These are phyloP conservation scores for Geranium rotundifolium DNA, from an alignment of 345 rosid genomes.

Conservation along the genomic window DNA sequence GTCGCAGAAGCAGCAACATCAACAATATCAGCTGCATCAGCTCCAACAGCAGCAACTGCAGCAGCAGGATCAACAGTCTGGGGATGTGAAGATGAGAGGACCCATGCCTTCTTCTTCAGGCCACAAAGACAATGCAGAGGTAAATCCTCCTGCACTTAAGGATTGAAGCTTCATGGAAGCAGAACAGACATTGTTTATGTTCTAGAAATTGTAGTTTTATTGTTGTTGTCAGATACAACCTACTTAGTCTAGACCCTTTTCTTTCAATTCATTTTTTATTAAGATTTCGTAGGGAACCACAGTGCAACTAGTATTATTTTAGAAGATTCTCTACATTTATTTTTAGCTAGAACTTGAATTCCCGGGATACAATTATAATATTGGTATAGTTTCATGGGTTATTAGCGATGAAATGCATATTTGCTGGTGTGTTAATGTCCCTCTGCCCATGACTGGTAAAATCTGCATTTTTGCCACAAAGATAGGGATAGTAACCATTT, in stretches of 20 bases:
- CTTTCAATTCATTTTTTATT: neutral
- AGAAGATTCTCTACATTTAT: neutral
- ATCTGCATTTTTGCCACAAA: too few relatives aligned
- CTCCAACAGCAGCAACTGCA: constrained; percentile 10
- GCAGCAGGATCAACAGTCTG: constrained; percentile 15
- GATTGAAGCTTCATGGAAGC: constrained; percentile 17
- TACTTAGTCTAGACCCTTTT: neutral
- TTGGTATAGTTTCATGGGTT: neutral
- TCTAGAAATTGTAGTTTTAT: neutral
- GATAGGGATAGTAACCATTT: too few relatives aligned
- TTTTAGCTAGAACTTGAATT: neutral
- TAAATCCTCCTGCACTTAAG: constrained; percentile 14
- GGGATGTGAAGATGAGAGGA: constrained; percentile 9
- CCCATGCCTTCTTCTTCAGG: constrained; percentile 15
- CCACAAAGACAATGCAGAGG: constrained; percentile 42
- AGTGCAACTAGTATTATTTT: neutral
- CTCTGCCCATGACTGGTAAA: too few relatives aligned
- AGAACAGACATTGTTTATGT: neutral
- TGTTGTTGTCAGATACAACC: neutral
- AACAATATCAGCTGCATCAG: constrained; percentile 6
- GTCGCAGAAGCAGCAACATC: constrained; percentile 32
- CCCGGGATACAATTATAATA: neutral
- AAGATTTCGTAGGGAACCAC: neutral
- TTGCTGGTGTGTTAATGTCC: too few relatives aligned
- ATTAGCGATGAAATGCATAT: too few relatives aligned